phyloP scores from a whole-genome alignment of 1,139 yeast genomes.

The Lodderomyces margitis region DNA sequence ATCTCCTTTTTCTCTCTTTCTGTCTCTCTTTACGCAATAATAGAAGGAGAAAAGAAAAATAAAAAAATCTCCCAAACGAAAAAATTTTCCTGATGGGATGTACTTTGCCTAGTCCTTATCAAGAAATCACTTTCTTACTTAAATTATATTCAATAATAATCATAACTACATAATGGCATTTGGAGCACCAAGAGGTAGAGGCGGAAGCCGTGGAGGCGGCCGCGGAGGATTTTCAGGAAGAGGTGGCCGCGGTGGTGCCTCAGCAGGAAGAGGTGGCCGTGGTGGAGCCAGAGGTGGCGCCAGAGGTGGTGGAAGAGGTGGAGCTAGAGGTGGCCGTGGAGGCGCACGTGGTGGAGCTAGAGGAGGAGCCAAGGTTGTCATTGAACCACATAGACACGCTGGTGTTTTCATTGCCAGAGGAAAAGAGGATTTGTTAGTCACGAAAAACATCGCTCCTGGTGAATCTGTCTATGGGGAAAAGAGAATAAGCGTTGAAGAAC shows the following conservation, averaged over 20 bases:
- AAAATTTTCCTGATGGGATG: background rate
- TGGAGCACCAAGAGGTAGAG: constrained; percentile 20
- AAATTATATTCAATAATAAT: background rate
- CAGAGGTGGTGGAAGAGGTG: constrained; percentile 51
- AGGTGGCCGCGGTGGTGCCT: constrained; percentile 48
- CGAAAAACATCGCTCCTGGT: constrained; percentile 97
- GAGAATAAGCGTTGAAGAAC: constrained; percentile 91
- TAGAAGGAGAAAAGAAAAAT: constrained; percentile 1
- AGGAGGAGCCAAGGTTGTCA: constrained; percentile 92
- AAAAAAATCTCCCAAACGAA: background rate
- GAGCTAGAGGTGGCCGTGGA: constrained; percentile 65
- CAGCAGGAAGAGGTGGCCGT: constrained; percentile 36
- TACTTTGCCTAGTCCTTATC: background rate
- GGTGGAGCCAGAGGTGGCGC: constrained; percentile 39
- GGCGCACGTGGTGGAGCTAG: constrained; percentile 78
- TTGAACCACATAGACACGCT: constrained; percentile 98
- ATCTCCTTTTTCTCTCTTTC: background rate
- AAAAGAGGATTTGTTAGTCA: constrained; percentile 95
- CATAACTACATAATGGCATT: constrained; percentile 21
- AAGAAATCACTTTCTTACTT: background rate
- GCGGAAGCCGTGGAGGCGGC: constrained; percentile 30
- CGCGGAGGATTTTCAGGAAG: constrained; percentile 42
- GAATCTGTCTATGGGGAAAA: constrained; percentile 98
- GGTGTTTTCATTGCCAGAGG: constrained; percentile 99
- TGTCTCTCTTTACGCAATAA: background rate